These are phyloP conservation scores for Wallemia mellicola DNA, from an alignment of 1,284 basidiomycete species.

Conservation along the genomic window DNA sequence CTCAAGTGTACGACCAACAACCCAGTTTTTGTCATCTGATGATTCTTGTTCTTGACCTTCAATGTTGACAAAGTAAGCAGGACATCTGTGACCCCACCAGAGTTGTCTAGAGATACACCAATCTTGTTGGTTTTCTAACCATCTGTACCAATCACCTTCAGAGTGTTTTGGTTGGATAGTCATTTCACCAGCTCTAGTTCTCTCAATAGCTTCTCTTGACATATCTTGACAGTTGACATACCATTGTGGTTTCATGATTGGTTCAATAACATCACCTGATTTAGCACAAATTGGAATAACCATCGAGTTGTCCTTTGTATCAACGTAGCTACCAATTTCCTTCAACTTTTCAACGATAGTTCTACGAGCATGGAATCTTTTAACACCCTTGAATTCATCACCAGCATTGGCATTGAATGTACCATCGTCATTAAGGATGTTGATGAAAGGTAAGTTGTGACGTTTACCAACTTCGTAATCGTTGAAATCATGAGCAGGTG, in stretches of 20 bases:
- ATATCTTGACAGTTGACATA: slow-evolving; percentile 87
- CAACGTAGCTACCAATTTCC: slow-evolving; percentile 58
- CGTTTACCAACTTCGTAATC: slow-evolving; percentile 84
- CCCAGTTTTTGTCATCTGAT: slow-evolving; percentile 54
- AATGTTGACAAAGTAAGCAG: slow-evolving; percentile 73
- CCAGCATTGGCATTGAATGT: slow-evolving; percentile 83
- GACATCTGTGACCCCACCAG: slow-evolving; percentile 97
- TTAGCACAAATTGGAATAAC: slow-evolving; percentile 77
- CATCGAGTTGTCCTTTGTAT: slow-evolving; percentile 88
- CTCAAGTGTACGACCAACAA: slow-evolving; percentile 52
- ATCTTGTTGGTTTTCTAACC: slow-evolving; percentile 87
- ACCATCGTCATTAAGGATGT: slow-evolving; percentile 87
- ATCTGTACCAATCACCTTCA: slow-evolving; percentile 84
- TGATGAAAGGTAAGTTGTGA: slow-evolving; percentile 78
- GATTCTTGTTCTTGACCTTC: slow-evolving; percentile 47
- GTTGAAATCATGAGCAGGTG: slow-evolving; percentile 93
- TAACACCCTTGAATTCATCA: slow-evolving; percentile 58
- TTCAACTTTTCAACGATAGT: slow-evolving; percentile 60
- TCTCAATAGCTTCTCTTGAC: slow-evolving; percentile 64
- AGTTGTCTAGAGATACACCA: slow-evolving; percentile 98
- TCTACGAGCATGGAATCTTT: slow-evolving; percentile 75
- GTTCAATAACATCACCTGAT: slow-evolving; percentile 88
- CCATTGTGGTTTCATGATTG: slow-evolving; percentile 93
- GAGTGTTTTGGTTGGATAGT: slow-evolving; percentile 53
- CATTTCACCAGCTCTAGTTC: slow-evolving; percentile 59